Percentiles rank a stretch among this genome's conserved stretches.
Evolutionary conservation across 2,329 filamentous ascomycete genomes (phyloP).

Genomic region (Fusarium agapanthi): DNA sequence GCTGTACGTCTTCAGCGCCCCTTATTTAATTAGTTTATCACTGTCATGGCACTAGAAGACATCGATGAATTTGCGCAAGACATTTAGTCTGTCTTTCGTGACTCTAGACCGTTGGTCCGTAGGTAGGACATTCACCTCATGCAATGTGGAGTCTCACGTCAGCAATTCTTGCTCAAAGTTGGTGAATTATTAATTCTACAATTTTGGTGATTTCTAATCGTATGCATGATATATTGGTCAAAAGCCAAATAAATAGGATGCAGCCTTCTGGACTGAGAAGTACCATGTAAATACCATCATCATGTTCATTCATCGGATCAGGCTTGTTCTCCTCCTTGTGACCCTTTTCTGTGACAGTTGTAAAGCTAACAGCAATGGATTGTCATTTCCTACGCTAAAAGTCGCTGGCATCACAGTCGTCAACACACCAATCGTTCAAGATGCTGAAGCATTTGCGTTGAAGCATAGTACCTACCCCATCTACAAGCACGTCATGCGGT

Average conservation of each 20-base stretch:
- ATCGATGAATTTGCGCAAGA: no score
- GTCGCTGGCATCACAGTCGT: slow-evolving; percentile 3
- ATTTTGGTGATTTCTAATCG: neutral
- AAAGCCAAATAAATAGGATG: fast-evolving
- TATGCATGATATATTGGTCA: fast-evolving
- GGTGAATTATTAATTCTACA: neutral
- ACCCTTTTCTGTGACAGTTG: no score
- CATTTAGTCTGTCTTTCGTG: no score
- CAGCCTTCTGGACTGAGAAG: fast-evolving
- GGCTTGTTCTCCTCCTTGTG: fast-evolving
- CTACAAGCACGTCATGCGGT: slow-evolving; percentile 26
- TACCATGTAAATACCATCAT: fast-evolving
- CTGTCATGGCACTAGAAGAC: no score
- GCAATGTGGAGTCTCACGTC: neutral
- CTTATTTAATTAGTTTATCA: fast-evolving
- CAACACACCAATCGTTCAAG: slow-evolving; percentile 8
- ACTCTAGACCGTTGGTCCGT: neutral
- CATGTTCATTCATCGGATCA: neutral
- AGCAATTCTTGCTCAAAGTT: neutral
- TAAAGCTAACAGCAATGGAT: neutral
- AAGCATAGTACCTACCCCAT: slow-evolving; percentile 1
- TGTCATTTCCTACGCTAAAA: neutral
- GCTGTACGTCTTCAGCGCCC: neutral
- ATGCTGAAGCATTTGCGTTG: neutral
- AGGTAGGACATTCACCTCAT: neutral